phyloP scores from a whole-genome alignment of 164 flowering plant species.

The Magnolia changhungtana region DNA sequence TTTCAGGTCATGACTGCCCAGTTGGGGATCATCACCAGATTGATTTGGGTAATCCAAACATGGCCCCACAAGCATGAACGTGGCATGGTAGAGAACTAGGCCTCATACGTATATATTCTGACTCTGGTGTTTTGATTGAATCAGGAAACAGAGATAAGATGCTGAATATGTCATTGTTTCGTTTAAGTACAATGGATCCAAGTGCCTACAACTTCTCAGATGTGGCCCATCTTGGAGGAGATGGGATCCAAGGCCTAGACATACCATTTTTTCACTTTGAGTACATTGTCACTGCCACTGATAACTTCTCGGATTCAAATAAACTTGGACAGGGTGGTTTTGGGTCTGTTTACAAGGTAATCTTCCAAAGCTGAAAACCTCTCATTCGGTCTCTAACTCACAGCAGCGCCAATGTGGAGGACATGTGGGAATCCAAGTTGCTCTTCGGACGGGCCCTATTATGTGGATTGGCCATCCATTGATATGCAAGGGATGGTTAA shows the following conservation, averaged over 20 bases:
- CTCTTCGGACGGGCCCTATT: no score
- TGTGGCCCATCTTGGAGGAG: not conserved
- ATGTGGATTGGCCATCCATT: no score
- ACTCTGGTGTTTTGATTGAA: not conserved
- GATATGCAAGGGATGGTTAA: no score
- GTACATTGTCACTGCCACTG: not conserved
- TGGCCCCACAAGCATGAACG: no score
- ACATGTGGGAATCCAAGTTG: no score
- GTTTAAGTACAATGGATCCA: not conserved
- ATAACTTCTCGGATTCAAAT: slow-evolving; percentile 1
- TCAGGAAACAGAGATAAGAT: not conserved
- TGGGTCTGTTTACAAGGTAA: slow-evolving; percentile 3
- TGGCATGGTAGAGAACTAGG: not conserved
- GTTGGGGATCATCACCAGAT: no score
- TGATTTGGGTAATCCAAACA: no score
- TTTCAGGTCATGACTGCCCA: no score
- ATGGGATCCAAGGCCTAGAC: not conserved
- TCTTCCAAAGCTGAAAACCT: not conserved
- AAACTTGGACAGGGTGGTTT: slow-evolving; percentile 6
- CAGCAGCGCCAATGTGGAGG: no score
- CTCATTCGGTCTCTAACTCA: no score
- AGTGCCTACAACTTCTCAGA: not conserved
- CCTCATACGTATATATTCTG: not conserved
- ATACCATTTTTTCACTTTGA: not conserved
- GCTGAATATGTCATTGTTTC: not conserved